Evolutionary conservation across 371 early-diverging fungal genomes (phyloP), one percentile per base, ranked within the genome.

Genomic region (Zychaea mexicana): DNA sequence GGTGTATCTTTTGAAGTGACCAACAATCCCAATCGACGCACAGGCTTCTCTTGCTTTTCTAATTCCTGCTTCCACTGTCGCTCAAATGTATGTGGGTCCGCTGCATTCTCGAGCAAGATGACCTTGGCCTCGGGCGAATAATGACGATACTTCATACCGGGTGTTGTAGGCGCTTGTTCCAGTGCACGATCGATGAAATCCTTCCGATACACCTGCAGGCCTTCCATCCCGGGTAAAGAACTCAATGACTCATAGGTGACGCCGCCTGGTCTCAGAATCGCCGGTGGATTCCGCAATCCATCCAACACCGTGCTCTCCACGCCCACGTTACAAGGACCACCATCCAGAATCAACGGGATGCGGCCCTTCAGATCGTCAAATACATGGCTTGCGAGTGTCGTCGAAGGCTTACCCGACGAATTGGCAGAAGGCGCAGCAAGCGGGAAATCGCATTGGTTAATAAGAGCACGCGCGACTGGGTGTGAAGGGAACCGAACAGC

Each of bases 401-500:
- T 99, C 9, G 96, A 95, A 9, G 99, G 99, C 45, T 93, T 89
- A 12, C 99, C 98, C 38, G 96, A 95, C 15, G 94, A 90, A 78
- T 99, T 99, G 31, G 99, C 99, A n/a, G 98, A 97, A 7, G 99
- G 99, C 5, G 99, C 99, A 21, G 99, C 99, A 63, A 99, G 73
- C 12, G 99, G 99, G 28, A 92, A 88, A 8, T 92, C 96, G 66
- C 94, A 89, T 2, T 74, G 77, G 9, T 90, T 85, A 64, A 99
- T 99, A 46, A 98, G 70, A 0, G 93, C 92, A 12, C 96, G 87
- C 1, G 99, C 91, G 27, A 96, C 88, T 3, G 96, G 94, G 73
- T 97, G 95, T 2, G 91, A 81, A 1, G 99, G 99, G 68, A 99
- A 94, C 12, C 99, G 90, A 19, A 99, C 87, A 0, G 96, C 99